Evolutionary conservation across 768 basidiomycete species (phyloP).

Genomic region (Podaxis rugospora): DNA sequence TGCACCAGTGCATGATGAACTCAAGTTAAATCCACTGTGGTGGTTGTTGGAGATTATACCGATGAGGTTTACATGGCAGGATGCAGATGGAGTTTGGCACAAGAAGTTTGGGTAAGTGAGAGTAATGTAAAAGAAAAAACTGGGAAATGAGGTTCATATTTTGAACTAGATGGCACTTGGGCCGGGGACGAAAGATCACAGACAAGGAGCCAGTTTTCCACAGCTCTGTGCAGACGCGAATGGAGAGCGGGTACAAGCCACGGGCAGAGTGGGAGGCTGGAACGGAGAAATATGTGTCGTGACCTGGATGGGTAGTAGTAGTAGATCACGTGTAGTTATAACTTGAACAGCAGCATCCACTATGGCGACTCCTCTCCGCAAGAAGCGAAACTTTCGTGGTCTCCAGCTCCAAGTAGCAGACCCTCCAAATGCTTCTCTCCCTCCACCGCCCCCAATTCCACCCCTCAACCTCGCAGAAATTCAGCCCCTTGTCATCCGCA

Average conservation of each 20-base stretch:
- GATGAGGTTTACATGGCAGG: constrained; percentile 50
- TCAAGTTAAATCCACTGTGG: constrained; percentile 46
- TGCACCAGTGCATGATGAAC: constrained; percentile 50
- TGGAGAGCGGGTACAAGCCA: constrained; percentile 54
- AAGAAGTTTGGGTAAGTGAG: constrained; percentile 45
- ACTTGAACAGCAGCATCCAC: constrained; percentile 16
- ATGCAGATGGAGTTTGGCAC: constrained; percentile 50
- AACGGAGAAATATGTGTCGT: constrained; percentile 42
- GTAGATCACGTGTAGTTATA: constrained; percentile 6
- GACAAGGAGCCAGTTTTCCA: constrained; percentile 54
- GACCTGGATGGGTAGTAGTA: constrained; percentile 2
- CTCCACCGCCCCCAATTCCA: constrained; percentile 14
- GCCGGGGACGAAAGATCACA: constrained; percentile 49
- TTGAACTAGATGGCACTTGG: constrained; percentile 44
- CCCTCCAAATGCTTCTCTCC: constrained; percentile 14
- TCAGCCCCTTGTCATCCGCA: constrained; percentile 2
- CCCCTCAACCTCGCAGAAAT: constrained; percentile 2
- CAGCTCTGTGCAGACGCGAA: constrained; percentile 55
- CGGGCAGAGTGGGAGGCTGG: constrained; percentile 46
- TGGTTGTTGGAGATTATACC: constrained; percentile 74
- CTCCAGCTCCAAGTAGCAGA: constrained; percentile 66
- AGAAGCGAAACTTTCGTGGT: constrained; percentile 90
- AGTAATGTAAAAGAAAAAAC: not conserved
- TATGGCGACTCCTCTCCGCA: constrained; percentile 60
- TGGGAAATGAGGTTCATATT: not conserved